These are phyloP conservation scores for Talaromyces sp. DNA, from an alignment of 2,329 filamentous ascomycete genomes.

Conservation along the genomic window DNA sequence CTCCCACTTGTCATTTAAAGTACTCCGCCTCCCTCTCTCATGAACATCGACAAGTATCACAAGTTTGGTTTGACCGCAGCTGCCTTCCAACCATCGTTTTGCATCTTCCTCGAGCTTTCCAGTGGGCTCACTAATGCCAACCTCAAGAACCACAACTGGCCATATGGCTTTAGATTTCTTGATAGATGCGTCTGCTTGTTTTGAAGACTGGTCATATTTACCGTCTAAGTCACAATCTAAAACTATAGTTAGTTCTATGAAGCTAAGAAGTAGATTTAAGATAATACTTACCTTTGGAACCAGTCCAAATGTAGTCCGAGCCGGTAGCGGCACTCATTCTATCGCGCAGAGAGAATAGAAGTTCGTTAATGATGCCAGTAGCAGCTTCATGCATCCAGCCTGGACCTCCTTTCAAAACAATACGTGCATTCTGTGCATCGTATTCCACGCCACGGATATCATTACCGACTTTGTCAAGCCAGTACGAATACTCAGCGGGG, in stretches of 20 bases:
- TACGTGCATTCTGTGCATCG: background rate
- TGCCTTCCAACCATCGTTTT: background rate
- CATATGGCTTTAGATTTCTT: background rate
- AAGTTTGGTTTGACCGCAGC: background rate
- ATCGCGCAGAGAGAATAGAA: background rate
- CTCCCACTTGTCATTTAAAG: too few relatives aligned
- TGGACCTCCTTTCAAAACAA: background rate
- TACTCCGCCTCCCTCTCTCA: background rate
- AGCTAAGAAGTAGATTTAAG: conserved; percentile 13
- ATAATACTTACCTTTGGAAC: background rate
- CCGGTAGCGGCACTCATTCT: background rate
- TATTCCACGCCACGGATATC: background rate
- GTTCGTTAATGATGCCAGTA: background rate
- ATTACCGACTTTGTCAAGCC: background rate
- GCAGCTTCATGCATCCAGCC: background rate
- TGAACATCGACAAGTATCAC: conserved; percentile 7
- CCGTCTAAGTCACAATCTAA: background rate
- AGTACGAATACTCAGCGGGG: background rate
- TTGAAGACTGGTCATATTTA: background rate
- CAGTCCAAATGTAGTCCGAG: background rate
- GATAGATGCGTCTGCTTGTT: conserved; percentile 8
- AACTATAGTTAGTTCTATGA: background rate
- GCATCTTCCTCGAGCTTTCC: background rate
- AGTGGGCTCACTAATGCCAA: background rate
- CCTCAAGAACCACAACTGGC: conserved; percentile 10